Evolutionary conservation across 108 stramenopile genomes (phyloP), one percentile per base, ranked within the genome.

Genomic region (Cyclotella distinguenda): DNA sequence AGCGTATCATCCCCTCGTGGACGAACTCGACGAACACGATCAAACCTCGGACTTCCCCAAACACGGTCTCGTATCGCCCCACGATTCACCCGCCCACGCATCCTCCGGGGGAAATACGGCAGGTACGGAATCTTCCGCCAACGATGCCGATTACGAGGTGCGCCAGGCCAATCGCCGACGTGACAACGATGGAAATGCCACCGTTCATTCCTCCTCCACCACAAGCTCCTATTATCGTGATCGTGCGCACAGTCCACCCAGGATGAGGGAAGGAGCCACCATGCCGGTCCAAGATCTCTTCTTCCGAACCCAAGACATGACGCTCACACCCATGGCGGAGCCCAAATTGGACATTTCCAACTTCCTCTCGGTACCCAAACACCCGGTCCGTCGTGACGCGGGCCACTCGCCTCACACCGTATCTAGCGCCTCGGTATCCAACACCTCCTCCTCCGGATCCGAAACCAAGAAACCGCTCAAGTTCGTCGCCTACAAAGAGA

Each of bases 141-240:
- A 32, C 71, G 39, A 42, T 42, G 56, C 51, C 16, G 73, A 74
- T 57, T 31, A 60, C 30, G 73, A 74, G 48, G 73, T 74, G 1
- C 64, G 73, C n/a, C 40, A 66, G 19, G 57, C 73, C 13, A 74
- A 74, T 66, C 73, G 65, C 36, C 25, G 68, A 39, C 32, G 31
- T 44, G 58, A 59, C n/a, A 21, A 36, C 13, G 64, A 66, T 35
- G 73, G 73, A 39, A 66, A 47, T 36, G 73, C 61, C 30, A 74
- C 73, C 15, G 73, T 74, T 52, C 44, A 65, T 21, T 74, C 73
- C 1, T 74, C 73, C 0, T 74, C 73, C 19, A 74, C 73, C 12
- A 46, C 53, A 46, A 74, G 73, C 28, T 74, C 73, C 3, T 59
- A 65, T 49, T 60, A 52, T 52, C 58, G 66, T 26, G 23, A 10